A percentile compares a stretch with the other conserved stretches of the same genome.
These are phyloP conservation scores for Debaryomyces maramus DNA, from an alignment of 805 yeast genomes.

Conservation along the genomic window DNA sequence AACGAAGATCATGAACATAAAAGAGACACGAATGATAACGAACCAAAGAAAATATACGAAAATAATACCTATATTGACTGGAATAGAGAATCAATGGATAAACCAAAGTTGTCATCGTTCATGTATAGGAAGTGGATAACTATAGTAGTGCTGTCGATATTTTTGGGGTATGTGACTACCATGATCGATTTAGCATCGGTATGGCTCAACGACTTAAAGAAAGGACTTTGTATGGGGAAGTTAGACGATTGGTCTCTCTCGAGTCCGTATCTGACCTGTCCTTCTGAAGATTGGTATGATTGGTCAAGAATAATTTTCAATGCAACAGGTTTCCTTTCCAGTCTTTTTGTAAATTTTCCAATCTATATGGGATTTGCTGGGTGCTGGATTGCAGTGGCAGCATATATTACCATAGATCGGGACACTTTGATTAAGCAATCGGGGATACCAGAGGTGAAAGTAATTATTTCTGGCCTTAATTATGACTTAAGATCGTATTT, in stretches of 20 bases:
- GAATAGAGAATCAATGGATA: conserved; percentile 43
- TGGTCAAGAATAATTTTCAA: conserved; percentile 35
- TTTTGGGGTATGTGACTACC: conserved; percentile 50
- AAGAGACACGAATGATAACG: background rate
- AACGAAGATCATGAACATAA: background rate
- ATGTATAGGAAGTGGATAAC: conserved; percentile 47
- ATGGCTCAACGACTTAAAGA: conserved; percentile 52
- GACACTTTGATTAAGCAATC: conserved; percentile 39
- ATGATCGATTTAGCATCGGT: conserved; percentile 50
- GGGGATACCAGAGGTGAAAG: conserved; percentile 75
- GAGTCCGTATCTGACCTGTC: conserved; percentile 45
- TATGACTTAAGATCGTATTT: conserved; percentile 49
- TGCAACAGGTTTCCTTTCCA: conserved; percentile 17
- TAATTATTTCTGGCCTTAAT: conserved; percentile 65
- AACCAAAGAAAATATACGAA: conserved; percentile 25
- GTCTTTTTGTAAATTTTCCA: conserved; percentile 33
- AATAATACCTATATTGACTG: conserved; percentile 52
- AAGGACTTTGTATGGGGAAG: conserved; percentile 49
- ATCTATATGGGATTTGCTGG: conserved; percentile 32
- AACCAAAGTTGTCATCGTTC: conserved; percentile 14
- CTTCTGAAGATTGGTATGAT: conserved; percentile 38
- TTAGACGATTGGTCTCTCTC: conserved; percentile 41
- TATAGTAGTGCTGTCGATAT: conserved; percentile 43
- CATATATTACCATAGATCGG: conserved; percentile 26
- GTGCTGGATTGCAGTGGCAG: conserved; percentile 25